A percentile compares a stretch with the other conserved stretches of the same genome.
Conservation (phyloP, 2,329 filamentous ascomycete genomes). For the Curvularia eragrostidis region DNA sequence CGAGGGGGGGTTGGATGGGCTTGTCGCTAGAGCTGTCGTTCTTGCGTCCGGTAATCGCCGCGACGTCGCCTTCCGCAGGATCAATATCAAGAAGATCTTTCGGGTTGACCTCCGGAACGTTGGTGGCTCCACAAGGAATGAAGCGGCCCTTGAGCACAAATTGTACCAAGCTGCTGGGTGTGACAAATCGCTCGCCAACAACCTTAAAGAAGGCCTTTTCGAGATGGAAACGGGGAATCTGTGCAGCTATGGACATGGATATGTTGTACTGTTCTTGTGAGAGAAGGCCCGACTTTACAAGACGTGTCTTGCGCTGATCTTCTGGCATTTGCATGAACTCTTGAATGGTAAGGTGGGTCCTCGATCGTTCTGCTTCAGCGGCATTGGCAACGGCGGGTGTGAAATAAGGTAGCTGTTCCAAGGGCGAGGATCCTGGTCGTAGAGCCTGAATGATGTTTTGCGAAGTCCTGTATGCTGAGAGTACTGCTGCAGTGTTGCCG, state of each 20-base stretch:
- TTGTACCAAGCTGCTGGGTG: slow-evolving; percentile 88
- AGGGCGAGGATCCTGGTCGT: slow-evolving; percentile 79
- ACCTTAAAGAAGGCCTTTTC: slow-evolving; percentile 99
- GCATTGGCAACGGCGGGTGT: slow-evolving; percentile 67
- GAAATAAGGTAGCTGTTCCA: slow-evolving; percentile 90
- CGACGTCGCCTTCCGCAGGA: slow-evolving; percentile 88
- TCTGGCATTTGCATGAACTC: slow-evolving; percentile 88
- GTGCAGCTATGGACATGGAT: slow-evolving; percentile 77
- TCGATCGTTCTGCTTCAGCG: slow-evolving; percentile 72
- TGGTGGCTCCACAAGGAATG: slow-evolving; percentile 80
- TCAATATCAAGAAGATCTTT: slow-evolving; percentile 89
- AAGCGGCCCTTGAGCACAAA: slow-evolving; percentile 95
- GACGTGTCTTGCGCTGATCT: slow-evolving; percentile 72
- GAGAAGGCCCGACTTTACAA: slow-evolving; percentile 73
- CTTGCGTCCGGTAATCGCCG: slow-evolving; percentile 78
- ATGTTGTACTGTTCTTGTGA: slow-evolving; percentile 77
- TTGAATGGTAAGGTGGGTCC: slow-evolving; percentile 75
- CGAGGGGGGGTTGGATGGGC: slow-evolving; percentile 79
- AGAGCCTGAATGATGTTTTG: slow-evolving; percentile 92
- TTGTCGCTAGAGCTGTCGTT: slow-evolving; percentile 70
- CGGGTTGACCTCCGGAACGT: slow-evolving; percentile 76
- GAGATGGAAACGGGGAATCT: slow-evolving; percentile 83
- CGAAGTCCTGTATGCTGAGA: slow-evolving; percentile 79
- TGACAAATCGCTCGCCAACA: slow-evolving; percentile 89
- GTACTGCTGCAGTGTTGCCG: slow-evolving; percentile 79